Evolutionary conservation across 805 yeast species (phyloP).

Genomic region (Hanseniaspora meyeri): DNA sequence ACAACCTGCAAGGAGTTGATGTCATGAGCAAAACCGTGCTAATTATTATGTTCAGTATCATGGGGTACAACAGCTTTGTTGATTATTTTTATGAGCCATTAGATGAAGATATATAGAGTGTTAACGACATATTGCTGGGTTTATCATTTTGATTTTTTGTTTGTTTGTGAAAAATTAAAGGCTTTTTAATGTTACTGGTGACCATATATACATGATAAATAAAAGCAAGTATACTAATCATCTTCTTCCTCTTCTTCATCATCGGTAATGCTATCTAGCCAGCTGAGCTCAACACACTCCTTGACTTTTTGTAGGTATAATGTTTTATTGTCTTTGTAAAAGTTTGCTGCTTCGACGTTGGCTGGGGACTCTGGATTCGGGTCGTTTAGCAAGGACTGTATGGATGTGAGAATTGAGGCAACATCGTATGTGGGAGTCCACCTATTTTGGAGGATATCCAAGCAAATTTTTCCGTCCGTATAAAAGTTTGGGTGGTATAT

Average conservation of each 20-base stretch:
- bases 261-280: slow-evolving; percentile 63
- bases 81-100: slow-evolving; percentile 13
- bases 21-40: slow-evolving; percentile 28
- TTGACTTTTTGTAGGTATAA: slow-evolving; percentile 85
- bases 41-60: not conserved
- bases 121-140: not conserved
- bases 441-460: slow-evolving; percentile 89
- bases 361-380: slow-evolving; percentile 97
- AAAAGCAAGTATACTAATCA: not conserved
- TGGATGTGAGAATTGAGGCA: slow-evolving; percentile 83
- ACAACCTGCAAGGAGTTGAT: slow-evolving; percentile 17
- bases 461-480: slow-evolving; percentile 86
- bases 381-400: slow-evolving; percentile 84
- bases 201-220: no score
- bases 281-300: slow-evolving; percentile 86
- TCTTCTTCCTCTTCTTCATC: slow-evolving; percentile 30
- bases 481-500: slow-evolving; percentile 99
- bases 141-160: not conserved
- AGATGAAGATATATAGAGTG: slow-evolving; percentile 23
- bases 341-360: slow-evolving; percentile 91
- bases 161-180: not conserved
- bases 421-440: slow-evolving; percentile 99
- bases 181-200: no score
- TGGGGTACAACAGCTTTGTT: not conserved
- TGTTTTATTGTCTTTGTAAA: slow-evolving; percentile 87